Evolutionary conservation across 768 basidiomycete genomes (phyloP).

Genomic region (Saitozyma podzolica): DNA sequence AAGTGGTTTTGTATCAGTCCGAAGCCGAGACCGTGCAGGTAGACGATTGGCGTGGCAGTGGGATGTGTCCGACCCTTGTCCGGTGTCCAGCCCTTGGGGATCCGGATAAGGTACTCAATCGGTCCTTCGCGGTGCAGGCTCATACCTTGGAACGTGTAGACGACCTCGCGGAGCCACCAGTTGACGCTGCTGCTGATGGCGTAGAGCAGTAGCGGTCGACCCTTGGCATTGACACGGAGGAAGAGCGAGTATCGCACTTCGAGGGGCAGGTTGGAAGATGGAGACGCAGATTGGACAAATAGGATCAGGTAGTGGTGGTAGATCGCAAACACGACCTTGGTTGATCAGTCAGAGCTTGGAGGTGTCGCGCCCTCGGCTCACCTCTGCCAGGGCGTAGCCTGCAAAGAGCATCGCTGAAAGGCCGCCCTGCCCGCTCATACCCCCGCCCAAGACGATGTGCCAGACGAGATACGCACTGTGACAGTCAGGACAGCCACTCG

Average conservation of each 20-base stretch:
- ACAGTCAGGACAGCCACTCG: no score
- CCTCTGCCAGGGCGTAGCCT: slow-evolving; percentile 31
- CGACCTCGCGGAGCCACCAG: slow-evolving; percentile 24
- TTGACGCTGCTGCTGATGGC: slow-evolving; percentile 31
- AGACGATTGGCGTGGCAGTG: slow-evolving; percentile 65
- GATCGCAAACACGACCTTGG: slow-evolving; percentile 33
- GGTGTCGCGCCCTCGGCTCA: background rate
- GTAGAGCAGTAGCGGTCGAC: slow-evolving; percentile 60
- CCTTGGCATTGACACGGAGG: slow-evolving; percentile 63
- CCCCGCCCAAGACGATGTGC: no score
- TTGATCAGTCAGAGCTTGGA: background rate
- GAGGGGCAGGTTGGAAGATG: no score
- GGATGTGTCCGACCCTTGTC: slow-evolving; percentile 57
- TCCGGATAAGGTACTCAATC: slow-evolving; percentile 75
- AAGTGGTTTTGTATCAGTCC: slow-evolving; percentile 69
- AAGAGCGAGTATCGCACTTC: no score
- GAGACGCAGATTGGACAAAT: no score
- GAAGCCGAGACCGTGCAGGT: slow-evolving; percentile 85
- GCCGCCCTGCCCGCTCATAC: no score
- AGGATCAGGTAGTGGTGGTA: slow-evolving; percentile 33
- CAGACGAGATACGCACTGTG: no score
- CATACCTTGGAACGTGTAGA: slow-evolving; percentile 42
- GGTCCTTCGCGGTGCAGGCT: slow-evolving; percentile 61
- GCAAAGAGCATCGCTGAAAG: slow-evolving; percentile 37
- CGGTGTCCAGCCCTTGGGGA: slow-evolving; percentile 68